Percentiles rank a stretch among this genome's conserved stretches.
These are phyloP conservation scores for Hansfordia pulvinata DNA, from an alignment of 2,329 filamentous ascomycete genomes.

Conservation along the genomic window DNA sequence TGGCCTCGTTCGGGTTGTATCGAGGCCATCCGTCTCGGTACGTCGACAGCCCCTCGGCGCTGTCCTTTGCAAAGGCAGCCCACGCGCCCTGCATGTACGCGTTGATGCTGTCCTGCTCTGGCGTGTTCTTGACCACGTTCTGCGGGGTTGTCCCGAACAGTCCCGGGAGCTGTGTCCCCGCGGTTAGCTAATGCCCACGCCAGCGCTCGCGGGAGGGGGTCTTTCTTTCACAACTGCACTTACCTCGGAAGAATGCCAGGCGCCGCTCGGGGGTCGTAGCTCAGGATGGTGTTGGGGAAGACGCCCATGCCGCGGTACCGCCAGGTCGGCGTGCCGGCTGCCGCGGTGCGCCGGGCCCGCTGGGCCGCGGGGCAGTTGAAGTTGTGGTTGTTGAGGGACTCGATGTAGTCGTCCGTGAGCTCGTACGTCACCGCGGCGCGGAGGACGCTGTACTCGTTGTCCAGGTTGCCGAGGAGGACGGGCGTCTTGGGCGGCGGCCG, in stretches of 20 bases:
- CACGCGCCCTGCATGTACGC: slow-evolving; percentile 1
- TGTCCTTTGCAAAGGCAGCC: slow-evolving; percentile 2
- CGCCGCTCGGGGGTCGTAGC: slow-evolving; percentile 1
- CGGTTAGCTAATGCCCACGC: too few relatives aligned
- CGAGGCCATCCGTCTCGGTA: slow-evolving; percentile 1
- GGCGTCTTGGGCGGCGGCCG: neutral
- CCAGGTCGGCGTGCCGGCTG: slow-evolving; percentile 2
- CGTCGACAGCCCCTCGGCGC: neutral
- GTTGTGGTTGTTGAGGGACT: slow-evolving; percentile 1
- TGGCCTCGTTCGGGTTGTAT: slow-evolving; percentile 1
- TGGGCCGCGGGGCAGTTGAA: slow-evolving; percentile 2
- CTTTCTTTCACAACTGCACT: too few relatives aligned
- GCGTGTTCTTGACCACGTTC: neutral
- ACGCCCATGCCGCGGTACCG: slow-evolving; percentile 2
- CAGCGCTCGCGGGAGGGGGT: neutral
- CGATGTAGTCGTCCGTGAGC: neutral
- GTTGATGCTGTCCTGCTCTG: slow-evolving; percentile 1
- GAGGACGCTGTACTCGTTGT: neutral
- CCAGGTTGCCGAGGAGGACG: slow-evolving; percentile 1
- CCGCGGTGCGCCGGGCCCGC: neutral
- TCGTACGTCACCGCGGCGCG: neutral
- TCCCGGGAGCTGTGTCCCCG: neutral
- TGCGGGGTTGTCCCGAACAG: slow-evolving; percentile 1
- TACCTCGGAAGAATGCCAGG: slow-evolving; percentile 3
- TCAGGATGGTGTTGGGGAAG: slow-evolving; percentile 1